Base-by-base conservation (phyloP, 2,329 filamentous ascomycete species). In the Neonectria sp. region DNA sequence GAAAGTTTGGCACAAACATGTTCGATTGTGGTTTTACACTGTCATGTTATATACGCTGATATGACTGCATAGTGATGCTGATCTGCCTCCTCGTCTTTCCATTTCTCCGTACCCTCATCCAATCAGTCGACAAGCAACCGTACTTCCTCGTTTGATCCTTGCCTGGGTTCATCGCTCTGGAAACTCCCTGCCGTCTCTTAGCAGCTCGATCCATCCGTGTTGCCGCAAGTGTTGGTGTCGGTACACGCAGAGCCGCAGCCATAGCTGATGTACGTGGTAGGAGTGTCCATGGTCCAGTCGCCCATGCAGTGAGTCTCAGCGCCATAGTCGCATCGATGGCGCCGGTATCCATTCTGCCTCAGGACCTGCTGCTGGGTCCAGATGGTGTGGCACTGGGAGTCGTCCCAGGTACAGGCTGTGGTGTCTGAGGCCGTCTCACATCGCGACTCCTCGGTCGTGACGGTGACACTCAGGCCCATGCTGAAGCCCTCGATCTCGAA, bases 291-390 rank as follows among this genome's bases (percentile, higher is more conserved):
- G 5, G 59, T 46, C 59, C 49, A 61, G n/a, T 61, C 59, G 4
- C 25, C 40, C 59, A 61, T 48, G 21, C 59, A 61, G n/a, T 61
- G 49, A 2, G 59, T 61, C 25, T 40, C 43, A 15, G 35, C 27
- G 9, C 59, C 49, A 15, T 61, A 61, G 49, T 55, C 35, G 49
- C 59, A 61, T 37, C 49, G 37, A 3, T 61, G 49, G 12, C 59
- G 59, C 12, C 59, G 59, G 29, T 61, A 61, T 27, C 59, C 59
- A 29, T 31, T 51, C 59, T 61, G 59, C 17, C 59, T 31, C 4
- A 61, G 37, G 49, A 55, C 49, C 59, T 61, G 49, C 37, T 61
- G 59, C 59, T 61, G 59, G 59, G 49, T 61, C 59, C 59, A 61
- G 49, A 61, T 35, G 31, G 37, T 37, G 5, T 61, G 49, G 49